phyloP scores from a whole-genome alignment of 1,284 basidiomycete genomes.

The Boletus semigastroideus region DNA sequence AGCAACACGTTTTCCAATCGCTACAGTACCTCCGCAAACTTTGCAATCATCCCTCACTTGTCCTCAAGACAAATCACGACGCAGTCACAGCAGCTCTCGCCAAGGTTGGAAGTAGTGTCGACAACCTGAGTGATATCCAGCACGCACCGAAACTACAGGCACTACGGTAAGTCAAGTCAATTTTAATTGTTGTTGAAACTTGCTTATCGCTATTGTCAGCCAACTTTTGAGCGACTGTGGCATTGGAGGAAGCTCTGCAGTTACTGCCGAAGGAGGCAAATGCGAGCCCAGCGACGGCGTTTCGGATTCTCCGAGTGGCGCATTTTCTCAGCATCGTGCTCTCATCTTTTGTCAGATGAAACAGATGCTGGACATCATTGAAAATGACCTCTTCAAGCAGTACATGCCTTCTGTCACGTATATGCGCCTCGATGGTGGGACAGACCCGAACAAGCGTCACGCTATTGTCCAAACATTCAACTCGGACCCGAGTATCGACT shows the following conservation, averaged over 20 bases:
- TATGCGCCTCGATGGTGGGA: constrained; percentile 94
- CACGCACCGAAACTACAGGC: constrained; percentile 96
- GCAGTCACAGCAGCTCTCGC: constrained; percentile 64
- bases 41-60: constrained; percentile 94
- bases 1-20: constrained; percentile 94
- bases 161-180: constrained; percentile 64
- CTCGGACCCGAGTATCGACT: constrained; percentile 95
- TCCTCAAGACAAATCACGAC: constrained; percentile 69
- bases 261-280: constrained; percentile 53
- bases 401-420: constrained; percentile 97
- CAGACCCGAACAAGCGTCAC: constrained; percentile 88
- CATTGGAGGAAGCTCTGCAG: constrained; percentile 65
- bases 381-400: constrained; percentile 86
- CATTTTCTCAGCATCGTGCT: constrained; percentile 93
- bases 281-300: constrained; percentile 62
- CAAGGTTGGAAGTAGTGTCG: constrained; percentile 48
- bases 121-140: constrained; percentile 73
- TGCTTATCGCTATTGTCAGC: constrained; percentile 41
- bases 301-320: constrained; percentile 49
- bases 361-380: constrained; percentile 98
- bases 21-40: constrained; percentile 97
- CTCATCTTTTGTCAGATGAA: constrained; percentile 99
- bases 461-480: constrained; percentile 99
- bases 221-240: constrained; percentile 95
- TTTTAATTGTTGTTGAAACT: neutral